These are phyloP conservation scores for Penicilliopsis zonata DNA, from an alignment of 495 filamentous ascomycete species.

Conservation along the genomic window DNA sequence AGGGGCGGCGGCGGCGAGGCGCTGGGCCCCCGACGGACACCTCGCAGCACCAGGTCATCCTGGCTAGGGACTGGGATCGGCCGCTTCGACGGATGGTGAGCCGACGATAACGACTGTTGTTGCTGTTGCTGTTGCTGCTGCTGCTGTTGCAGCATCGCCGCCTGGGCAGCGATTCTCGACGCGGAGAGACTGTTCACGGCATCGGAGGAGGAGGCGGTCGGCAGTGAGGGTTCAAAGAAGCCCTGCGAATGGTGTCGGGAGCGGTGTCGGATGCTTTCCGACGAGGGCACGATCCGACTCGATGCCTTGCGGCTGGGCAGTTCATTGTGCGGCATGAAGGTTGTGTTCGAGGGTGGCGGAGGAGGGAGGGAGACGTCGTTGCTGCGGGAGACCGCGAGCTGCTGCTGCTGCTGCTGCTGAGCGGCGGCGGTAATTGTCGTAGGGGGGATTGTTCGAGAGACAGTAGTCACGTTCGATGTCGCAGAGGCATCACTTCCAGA, in stretches of 20 bases:
- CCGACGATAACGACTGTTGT: constrained; percentile 1
- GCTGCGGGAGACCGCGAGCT: constrained; percentile 15
- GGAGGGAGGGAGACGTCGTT: constrained; percentile 18
- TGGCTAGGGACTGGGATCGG: constrained; percentile 45
- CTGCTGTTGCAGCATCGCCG: constrained; percentile 66
- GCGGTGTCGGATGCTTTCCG: constrained; percentile 28
- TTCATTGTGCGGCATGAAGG: constrained; percentile 31
- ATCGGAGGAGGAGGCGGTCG: constrained; percentile 48
- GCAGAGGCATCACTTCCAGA: constrained; percentile 42
- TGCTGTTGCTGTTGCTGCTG: constrained; percentile 45
- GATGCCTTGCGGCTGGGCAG: constrained; percentile 24
- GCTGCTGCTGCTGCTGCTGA: constrained; percentile 16
- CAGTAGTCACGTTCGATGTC: constrained; percentile 35
- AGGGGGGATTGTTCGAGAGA: constrained; percentile 16
- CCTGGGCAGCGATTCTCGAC: constrained; percentile 82
- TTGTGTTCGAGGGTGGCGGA: no score
- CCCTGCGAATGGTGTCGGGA: constrained; percentile 66
- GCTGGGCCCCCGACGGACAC: constrained; percentile 28
- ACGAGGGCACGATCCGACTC: constrained; percentile 22
- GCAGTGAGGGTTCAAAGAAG: constrained; percentile 78
- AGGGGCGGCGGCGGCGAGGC: constrained; percentile 36
- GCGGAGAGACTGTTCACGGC: constrained; percentile 46
- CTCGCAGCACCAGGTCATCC: constrained; percentile 17
- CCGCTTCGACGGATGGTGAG: constrained; percentile 49
- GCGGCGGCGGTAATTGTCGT: constrained; percentile 7